phyloP scores from a whole-genome alignment of 345 rosid species.

The Streptanthus diversifolius region DNA sequence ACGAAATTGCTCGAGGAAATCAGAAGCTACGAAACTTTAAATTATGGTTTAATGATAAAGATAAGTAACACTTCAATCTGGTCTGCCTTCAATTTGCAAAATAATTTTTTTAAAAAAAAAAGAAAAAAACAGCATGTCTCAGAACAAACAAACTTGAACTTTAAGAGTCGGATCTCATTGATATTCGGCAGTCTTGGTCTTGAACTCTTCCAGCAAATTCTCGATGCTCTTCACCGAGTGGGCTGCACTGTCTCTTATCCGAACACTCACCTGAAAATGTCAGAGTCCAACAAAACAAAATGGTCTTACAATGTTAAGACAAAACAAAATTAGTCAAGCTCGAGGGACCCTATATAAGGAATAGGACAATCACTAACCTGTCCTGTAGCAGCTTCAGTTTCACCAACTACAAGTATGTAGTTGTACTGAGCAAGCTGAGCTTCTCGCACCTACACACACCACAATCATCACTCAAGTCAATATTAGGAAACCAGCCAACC shows the following conservation, averaged over 20 bases:
- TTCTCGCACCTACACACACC: conserved; percentile 66
- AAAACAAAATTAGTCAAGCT: neutral
- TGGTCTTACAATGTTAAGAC: neutral
- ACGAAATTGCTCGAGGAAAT: neutral
- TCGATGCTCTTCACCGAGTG: conserved; percentile 56
- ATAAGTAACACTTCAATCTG: neutral
- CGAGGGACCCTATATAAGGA: neutral
- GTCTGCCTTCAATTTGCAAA: neutral
- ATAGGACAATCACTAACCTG: conserved; percentile 49
- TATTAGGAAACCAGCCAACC: neutral
- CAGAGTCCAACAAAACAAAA: neutral
- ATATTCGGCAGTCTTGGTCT: conserved; percentile 52
- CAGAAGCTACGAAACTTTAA: neutral
- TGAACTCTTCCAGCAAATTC: conserved; percentile 54
- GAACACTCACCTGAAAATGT: conserved; percentile 68
- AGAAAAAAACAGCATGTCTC: neutral
- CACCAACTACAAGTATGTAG: conserved; percentile 94
- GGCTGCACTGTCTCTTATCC: conserved; percentile 67
- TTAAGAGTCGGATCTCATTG: conserved; percentile 35
- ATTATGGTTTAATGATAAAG: neutral
- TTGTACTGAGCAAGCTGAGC: conserved; percentile 94
- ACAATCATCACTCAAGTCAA: conserved; percentile 22
- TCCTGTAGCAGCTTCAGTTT: conserved; percentile 66
- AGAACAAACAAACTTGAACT: neutral
- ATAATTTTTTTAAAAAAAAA: too few relatives aligned